Percentiles rank a stretch among this genome's conserved stretches.
These are phyloP conservation scores for Phycomyces blakesleeanus DNA, from an alignment of 192 early-diverging fungal species.

Conservation along the genomic window DNA sequence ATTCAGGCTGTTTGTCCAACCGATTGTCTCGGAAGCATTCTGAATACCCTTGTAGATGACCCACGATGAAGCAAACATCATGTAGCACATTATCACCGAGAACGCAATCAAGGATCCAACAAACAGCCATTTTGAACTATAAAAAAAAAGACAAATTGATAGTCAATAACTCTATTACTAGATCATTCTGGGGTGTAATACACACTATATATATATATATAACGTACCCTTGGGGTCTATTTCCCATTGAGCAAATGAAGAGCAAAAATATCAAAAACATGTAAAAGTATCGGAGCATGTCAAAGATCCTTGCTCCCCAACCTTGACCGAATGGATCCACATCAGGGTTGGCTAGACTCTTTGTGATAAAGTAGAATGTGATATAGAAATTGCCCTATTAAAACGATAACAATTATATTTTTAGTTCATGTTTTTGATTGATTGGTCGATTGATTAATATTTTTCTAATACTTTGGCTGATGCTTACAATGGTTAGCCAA, in stretches of 20 bases:
- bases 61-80: conserved; percentile 50
- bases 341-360: conserved; percentile 28
- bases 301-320: conserved; percentile 59
- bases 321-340: conserved; percentile 58
- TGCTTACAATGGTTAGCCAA: conserved; percentile 71
- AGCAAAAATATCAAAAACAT: conserved; percentile 71
- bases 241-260: conserved; percentile 86
- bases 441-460: conserved; percentile 12
- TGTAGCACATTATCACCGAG: conserved; percentile 51
- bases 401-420: no score
- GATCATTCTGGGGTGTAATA: no score
- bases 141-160: conserved; percentile 1
- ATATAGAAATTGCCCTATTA: conserved; percentile 75
- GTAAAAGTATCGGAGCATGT: conserved; percentile 70
- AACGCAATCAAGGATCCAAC: conserved; percentile 44
- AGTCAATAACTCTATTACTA: conserved; percentile 11
- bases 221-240: conserved; percentile 77
- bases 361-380: conserved; percentile 73
- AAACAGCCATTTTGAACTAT: conserved; percentile 33
- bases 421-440: conserved; percentile 11
- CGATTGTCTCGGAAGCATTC: conserved; percentile 51
- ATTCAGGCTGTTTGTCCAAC: conserved; percentile 34
- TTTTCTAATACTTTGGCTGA: no score
- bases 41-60: conserved; percentile 63
- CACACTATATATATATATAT: not conserved